phyloP scores from a whole-genome alignment of 345 rosid species.

The Eucalyptus erythrocorys region DNA sequence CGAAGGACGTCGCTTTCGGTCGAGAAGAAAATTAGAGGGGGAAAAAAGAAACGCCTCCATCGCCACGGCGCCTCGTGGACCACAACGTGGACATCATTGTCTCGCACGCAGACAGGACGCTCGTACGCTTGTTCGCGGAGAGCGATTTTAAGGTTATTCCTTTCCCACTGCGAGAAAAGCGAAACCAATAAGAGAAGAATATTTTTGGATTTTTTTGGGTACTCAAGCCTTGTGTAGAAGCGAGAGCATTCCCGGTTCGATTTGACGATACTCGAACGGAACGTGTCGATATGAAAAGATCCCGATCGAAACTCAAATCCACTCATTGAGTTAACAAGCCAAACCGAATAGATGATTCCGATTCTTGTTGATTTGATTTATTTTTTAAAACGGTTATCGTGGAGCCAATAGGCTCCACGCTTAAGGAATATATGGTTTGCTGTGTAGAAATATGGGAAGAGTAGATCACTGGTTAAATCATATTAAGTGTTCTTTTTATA shows the following conservation, averaged over 20 bases:
- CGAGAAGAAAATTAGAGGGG: too few relatives aligned
- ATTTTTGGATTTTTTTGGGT: background rate
- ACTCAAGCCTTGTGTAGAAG: background rate
- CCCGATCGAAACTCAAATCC: background rate
- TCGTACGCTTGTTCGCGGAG: background rate
- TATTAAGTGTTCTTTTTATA: background rate
- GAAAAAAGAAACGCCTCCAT: background rate
- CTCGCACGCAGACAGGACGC: background rate
- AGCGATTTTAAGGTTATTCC: background rate
- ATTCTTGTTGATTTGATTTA: background rate
- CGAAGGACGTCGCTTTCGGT: background rate
- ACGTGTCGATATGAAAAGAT: background rate
- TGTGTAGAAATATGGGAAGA: background rate
- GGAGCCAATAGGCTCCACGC: fast-evolving
- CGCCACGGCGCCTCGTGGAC: background rate
- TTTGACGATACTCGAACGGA: background rate
- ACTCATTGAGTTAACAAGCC: background rate
- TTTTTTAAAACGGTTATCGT: background rate
- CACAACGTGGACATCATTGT: background rate
- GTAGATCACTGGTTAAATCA: background rate
- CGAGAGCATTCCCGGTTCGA: background rate
- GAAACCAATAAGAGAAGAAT: background rate
- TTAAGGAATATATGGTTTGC: fast-evolving
- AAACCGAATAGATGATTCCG: background rate
- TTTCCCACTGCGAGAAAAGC: background rate